Base-by-base conservation (phyloP, 345 rosid species). In the Gossypium bickii region DNA sequence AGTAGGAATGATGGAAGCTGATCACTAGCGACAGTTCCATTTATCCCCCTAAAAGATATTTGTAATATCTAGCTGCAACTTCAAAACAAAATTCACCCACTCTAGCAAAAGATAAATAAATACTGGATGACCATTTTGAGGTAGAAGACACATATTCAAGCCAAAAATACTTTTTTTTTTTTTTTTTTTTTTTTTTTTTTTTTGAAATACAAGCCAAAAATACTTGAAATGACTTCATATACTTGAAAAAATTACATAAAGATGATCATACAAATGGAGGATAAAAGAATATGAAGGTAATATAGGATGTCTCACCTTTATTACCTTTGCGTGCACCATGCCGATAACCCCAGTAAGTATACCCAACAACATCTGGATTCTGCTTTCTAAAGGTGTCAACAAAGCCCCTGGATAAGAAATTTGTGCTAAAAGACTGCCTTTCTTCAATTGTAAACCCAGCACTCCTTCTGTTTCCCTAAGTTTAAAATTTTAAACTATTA, bases 341-440 rank as follows among this genome's bases (percentile, higher is more conserved):
- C 67, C 98, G 86, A 76, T 89, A 94, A 74, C 94, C 97, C 98
- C 98, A 94, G 63, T 94, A 94, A 74, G 96, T 91, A 82, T 94
- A 94, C 70, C 93, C 98, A 2, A 92, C 92, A 79, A 81, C 93
- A 80, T 83, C 86, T 18, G 95, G 97, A 82, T 92, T 91, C 78
- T 92, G 97, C 60, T 74, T 89, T 80, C 98, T 87, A 79, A 91
- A 94, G 70, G 98, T 92, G 80, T 94, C 98, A n/a, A 92, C 91
- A 9, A 91, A 84, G 38, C 98, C 97, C 76, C 79, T 87, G 25
- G 92, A 89, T 81, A 94, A 88, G 71, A 88, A 92, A 85, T 89
- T 92, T 55, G 76, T 77, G 20, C 84, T 84, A 78, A 92, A 94
- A 9, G 97, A 92, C 74, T 92, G 74, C 72, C 97, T 88, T 82